These are phyloP conservation scores for Monosporascus sp. DNA, from an alignment of 2,329 filamentous ascomycete genomes.

Conservation along the genomic window DNA sequence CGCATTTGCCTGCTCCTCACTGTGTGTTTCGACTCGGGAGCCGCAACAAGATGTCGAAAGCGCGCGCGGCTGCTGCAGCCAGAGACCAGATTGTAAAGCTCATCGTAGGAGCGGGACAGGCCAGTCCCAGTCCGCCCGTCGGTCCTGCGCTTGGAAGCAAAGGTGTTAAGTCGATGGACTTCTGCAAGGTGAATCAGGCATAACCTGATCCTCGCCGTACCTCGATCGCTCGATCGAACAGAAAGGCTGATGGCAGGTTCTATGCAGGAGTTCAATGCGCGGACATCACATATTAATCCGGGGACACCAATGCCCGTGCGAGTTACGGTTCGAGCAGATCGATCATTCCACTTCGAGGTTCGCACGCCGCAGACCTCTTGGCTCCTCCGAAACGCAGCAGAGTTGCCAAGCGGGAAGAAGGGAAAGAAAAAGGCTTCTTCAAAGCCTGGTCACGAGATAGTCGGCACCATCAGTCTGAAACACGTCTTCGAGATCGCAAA, in stretches of 20 bases:
- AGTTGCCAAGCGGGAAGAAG: slow-evolving; percentile 65
- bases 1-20: too few species aligned
- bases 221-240: neutral
- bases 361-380: slow-evolving; percentile 93
- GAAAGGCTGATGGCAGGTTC: slow-evolving; percentile 8
- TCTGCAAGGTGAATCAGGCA: slow-evolving; percentile 71
- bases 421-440: slow-evolving; percentile 72
- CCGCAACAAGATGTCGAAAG: slow-evolving; percentile 45
- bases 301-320: slow-evolving; percentile 87
- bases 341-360: slow-evolving; percentile 87
- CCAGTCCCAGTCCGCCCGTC: slow-evolving; percentile 89
- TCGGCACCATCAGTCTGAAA: slow-evolving; percentile 87
- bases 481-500: slow-evolving; percentile 97
- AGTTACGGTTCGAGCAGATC: slow-evolving; percentile 87
- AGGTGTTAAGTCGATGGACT: slow-evolving; percentile 99
- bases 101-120: slow-evolving; percentile 93
- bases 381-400: slow-evolving; percentile 77
- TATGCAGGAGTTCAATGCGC: slow-evolving; percentile 87
- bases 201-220: neutral
- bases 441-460: slow-evolving; percentile 67
- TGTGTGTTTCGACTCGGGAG: neutral
- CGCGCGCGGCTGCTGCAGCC: slow-evolving; percentile 31
- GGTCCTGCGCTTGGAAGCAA: slow-evolving; percentile 95
- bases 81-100: slow-evolving; percentile 85
- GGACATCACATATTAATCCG: slow-evolving; percentile 74